A percentile compares a stretch with the other conserved stretches of the same genome.
Conservation (phyloP, 768 basidiomycete species). For the Leccinum rimulosum region DNA sequence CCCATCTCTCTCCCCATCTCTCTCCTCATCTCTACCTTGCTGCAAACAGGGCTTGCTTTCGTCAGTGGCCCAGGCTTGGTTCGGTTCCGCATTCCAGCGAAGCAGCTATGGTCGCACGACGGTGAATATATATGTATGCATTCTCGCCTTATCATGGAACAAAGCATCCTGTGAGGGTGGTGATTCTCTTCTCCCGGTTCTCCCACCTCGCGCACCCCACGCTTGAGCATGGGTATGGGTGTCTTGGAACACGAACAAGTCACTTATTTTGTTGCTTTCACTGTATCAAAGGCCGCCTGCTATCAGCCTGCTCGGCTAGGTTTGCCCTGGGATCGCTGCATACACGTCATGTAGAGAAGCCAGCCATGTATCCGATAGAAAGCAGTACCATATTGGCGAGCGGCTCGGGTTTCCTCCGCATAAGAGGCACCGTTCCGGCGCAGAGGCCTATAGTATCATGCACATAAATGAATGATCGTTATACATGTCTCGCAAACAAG, state of each 20-base stretch:
- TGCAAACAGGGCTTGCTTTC: background rate
- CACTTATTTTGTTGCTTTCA: background rate
- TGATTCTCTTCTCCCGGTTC: background rate
- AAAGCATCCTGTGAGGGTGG: background rate
- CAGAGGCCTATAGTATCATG: background rate
- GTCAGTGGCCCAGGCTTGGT: background rate
- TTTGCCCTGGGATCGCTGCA: background rate
- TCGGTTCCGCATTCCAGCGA: background rate
- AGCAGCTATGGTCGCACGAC: background rate
- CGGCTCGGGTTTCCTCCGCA: background rate
- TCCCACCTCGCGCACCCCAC: background rate
- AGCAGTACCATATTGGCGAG: background rate
- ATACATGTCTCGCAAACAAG: background rate
- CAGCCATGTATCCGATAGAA: background rate
- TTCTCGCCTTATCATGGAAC: background rate
- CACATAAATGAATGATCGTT: background rate
- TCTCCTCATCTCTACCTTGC: too few species aligned
- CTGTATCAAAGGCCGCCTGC: background rate
- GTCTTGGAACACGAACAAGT: background rate
- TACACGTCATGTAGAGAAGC: background rate
- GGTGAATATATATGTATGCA: background rate
- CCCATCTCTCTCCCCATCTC: too few species aligned
- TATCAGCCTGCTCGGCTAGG: background rate
- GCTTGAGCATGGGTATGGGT: background rate
- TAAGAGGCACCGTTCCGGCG: background rate